Evolutionary conservation across 2,329 filamentous ascomycete species (phyloP), one percentile per base, ranked within the genome.

Genomic region (Aspergillus ochraceus): DNA sequence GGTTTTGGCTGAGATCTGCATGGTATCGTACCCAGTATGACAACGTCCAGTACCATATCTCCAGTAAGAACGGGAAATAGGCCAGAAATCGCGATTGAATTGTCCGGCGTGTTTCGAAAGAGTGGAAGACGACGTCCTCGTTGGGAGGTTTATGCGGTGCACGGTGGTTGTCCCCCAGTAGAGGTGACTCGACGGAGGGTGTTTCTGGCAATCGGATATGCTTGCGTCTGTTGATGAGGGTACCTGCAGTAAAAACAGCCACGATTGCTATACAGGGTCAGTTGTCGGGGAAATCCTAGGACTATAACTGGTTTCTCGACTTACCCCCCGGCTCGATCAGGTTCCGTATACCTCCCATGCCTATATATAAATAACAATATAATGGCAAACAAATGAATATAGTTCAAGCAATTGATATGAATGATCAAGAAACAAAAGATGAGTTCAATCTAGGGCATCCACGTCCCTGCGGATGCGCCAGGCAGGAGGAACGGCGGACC

Each of bases 11-110:
- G 12, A 20, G 22, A 19, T 5, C 47, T 29, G 17, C 11, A 4
- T 14, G 9, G 20, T 17, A 47, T 42, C 57, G 26, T 64, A 75
- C 71, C 71, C 70, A 71, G 60, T 74, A 73, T 26, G 63, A 71
- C 14, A 74, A 62, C 29, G 69, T 54, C 71, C 71, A 74, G 58
- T 74, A 74, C 66, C 66, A 68, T 32, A 75, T 74, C 56, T 74
- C 72, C 9, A 74, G 30, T 3, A 74, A 49, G 45, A 74, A 74
- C 0, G 71, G 72, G 29, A 69, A 74, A 11, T 59, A 60, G 3
- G 66, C 64, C 20, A 74, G 62, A 9, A 69, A 39, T 12, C 68
- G 68, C 8, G 64, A 65, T 53, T 65, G 64, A 30, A 69, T 46
- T 19, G 59, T 64, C 8, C 32, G 53, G 17, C 60, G 56, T 20